Conservation (phyloP, 345 rosid species). For the Corchorus capsularis region DNA sequence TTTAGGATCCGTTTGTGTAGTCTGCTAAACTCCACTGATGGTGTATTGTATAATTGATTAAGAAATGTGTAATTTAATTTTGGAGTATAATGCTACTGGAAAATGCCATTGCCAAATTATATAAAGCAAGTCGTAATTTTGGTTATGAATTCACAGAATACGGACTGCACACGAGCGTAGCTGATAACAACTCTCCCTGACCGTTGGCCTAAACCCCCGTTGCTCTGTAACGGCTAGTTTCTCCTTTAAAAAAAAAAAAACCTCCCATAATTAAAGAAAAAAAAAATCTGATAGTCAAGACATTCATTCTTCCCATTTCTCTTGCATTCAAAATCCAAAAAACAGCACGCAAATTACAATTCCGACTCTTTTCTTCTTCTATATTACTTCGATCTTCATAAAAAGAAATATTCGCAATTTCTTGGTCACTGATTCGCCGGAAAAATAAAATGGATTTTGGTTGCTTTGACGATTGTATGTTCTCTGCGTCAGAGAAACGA, state of each 20-base stretch:
- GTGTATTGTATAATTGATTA: too few relatives aligned
- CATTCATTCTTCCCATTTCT: neutral
- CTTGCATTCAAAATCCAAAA: neutral
- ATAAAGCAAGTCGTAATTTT: too few relatives aligned
- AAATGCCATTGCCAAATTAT: too few relatives aligned
- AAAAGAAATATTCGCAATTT: slow-evolving; percentile 8
- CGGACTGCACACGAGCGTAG: slow-evolving; percentile 1
- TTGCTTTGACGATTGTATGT: slow-evolving; percentile 11
- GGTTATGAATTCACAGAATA: neutral
- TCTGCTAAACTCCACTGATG: too few relatives aligned
- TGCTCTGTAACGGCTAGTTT: slow-evolving; percentile 10
- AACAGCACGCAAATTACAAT: neutral
- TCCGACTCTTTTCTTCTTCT: neutral
- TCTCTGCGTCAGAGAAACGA: neutral
- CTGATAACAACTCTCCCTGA: neutral
- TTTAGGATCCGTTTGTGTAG: too few relatives aligned
- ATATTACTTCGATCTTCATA: neutral
- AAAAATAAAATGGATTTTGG: slow-evolving; percentile 1
- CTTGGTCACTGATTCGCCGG: neutral
- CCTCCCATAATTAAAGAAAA: too few relatives aligned
- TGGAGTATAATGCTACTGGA: too few relatives aligned
- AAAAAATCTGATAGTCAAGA: neutral
- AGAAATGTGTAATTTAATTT: neutral
- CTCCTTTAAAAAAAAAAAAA: neutral
- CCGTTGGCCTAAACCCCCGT: neutral